A percentile compares a stretch with the other conserved stretches of the same genome.
These are phyloP conservation scores for Sugiyamaella americana DNA, from an alignment of 805 yeast genomes.

Conservation along the genomic window DNA sequence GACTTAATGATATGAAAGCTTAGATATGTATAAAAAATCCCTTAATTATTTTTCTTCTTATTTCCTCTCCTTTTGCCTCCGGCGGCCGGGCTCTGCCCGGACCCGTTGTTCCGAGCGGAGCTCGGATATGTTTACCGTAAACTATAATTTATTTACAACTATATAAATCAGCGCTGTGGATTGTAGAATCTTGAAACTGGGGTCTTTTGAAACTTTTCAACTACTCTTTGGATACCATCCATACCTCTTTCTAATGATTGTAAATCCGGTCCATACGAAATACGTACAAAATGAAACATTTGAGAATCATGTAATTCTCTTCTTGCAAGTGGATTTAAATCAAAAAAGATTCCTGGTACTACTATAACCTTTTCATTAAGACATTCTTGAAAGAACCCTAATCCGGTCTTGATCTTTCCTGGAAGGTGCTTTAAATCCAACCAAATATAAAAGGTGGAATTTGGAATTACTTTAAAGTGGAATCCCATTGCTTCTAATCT, in stretches of 20 bases:
- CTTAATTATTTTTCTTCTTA: no score
- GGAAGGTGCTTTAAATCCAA: constrained; percentile 50
- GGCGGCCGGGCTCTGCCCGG: no score
- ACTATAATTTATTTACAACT: no score
- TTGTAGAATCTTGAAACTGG: constrained; percentile 6
- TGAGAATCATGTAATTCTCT: constrained; percentile 48
- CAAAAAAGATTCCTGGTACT: constrained; percentile 59
- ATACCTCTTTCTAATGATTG: constrained; percentile 46
- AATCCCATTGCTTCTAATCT: constrained; percentile 51
- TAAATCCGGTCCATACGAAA: constrained; percentile 56
- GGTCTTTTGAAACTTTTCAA: constrained; percentile 16
- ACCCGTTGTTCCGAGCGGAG: no score
- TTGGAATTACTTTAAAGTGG: constrained; percentile 44
- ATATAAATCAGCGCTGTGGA: no score
- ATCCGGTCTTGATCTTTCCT: constrained; percentile 49
- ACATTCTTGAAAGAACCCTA: constrained; percentile 60
- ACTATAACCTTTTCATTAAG: constrained; percentile 53
- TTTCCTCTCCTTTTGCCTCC: no score
- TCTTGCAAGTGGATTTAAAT: constrained; percentile 48
- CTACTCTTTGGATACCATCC: constrained; percentile 53
- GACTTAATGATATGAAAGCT: constrained; percentile 46
- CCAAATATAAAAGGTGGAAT: constrained; percentile 57
- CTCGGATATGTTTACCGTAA: no score
- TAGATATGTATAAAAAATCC: constrained; percentile 17
- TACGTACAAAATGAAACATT: constrained; percentile 53